These are phyloP conservation scores for Didymella pomorum DNA, from an alignment of 2,329 filamentous ascomycete genomes.

Conservation along the genomic window DNA sequence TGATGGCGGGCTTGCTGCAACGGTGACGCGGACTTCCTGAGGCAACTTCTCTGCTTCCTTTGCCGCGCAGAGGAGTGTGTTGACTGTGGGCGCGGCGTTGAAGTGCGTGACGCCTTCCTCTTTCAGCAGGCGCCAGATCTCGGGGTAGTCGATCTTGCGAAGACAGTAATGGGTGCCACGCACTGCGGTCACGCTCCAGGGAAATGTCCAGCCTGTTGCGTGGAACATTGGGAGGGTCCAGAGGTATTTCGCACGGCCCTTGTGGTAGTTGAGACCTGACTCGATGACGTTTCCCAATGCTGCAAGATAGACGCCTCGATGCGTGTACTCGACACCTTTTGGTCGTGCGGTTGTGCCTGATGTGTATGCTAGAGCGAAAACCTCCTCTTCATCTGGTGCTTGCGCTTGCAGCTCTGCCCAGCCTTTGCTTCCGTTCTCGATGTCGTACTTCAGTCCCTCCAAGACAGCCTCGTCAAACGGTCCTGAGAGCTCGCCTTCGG, in stretches of 20 bases:
- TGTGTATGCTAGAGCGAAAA: slow-evolving; percentile 90
- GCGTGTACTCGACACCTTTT: slow-evolving; percentile 92
- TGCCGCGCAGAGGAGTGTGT: slow-evolving; percentile 86
- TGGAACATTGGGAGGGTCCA: slow-evolving; percentile 94
- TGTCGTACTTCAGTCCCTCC: slow-evolving; percentile 79
- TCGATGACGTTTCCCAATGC: slow-evolving; percentile 87
- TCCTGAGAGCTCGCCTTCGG: slow-evolving; percentile 75
- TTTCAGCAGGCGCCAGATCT: slow-evolving; percentile 90
- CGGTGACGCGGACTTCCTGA: slow-evolving; percentile 81
- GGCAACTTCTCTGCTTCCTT: slow-evolving; percentile 75
- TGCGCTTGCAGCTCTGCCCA: slow-evolving; percentile 81
- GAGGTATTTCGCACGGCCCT: slow-evolving; percentile 78
- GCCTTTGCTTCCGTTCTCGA: slow-evolving; percentile 68
- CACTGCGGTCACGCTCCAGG: slow-evolving; percentile 91
- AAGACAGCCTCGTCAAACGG: slow-evolving; percentile 84
- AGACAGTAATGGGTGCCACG: slow-evolving; percentile 95
- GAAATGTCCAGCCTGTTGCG: slow-evolving; percentile 79
- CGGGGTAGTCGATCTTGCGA: slow-evolving; percentile 90
- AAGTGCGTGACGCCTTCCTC: slow-evolving; percentile 91
- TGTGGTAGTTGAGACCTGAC: slow-evolving; percentile 77
- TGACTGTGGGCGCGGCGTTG: slow-evolving; percentile 94
- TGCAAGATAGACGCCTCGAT: slow-evolving; percentile 86
- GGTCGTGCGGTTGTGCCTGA: slow-evolving; percentile 90
- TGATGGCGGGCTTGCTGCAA: slow-evolving; percentile 89
- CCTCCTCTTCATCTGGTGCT: slow-evolving; percentile 76